Evolutionary conservation across 2,329 filamentous ascomycete species (phyloP), one percentile per base, ranked within the genome.

Genomic region (Sarocladium strictum): DNA sequence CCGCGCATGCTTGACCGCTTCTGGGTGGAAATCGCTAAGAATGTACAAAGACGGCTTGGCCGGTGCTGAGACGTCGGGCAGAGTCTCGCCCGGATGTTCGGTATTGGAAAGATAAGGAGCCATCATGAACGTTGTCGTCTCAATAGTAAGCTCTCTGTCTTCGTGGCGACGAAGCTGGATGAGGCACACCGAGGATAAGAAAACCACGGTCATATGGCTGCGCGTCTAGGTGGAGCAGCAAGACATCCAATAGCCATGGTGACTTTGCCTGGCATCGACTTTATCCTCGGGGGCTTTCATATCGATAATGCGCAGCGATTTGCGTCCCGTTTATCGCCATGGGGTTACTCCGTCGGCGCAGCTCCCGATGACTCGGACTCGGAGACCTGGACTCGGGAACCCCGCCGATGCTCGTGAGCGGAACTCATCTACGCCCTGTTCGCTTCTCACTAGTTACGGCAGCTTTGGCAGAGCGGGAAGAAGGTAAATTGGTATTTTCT

Each of bases 1-100:
- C 52, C 67, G 65, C 2, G 66, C 65, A 53, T 67, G 63, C 24
- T 60, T 58, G n/a, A 65, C 58, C 1, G 69, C 69, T 23, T 60
- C 45, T 1, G 64, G 63, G 54, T 68, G 68, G 35, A 69, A 68
- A 6, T 57, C 57, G 54, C 70, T 66, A n/a, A 72, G 61, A 9
- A 71, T 59, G 54, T 70, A 71, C 11, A 71, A 61, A 5, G 60
- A 67, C 7, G 65, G 64, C 58, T 67, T 67, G 11, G n/a, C 9
- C 10, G 50, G 11, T 26, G 40, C 11, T 26, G 40, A 45, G 11
- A 19, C 14, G 5, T 45, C 23, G 10, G 40, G 40, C 23, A 45
- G 40, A 12, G n/a, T 9, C 15, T 45, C 11, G 15, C 14, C 40
- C 21, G 40, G 40, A 5, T 12, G 24, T 17, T 45, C 40, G 17